Conservation (phyloP, 2,329 filamentous ascomycete genomes). For the Ascochyta pisi region DNA sequence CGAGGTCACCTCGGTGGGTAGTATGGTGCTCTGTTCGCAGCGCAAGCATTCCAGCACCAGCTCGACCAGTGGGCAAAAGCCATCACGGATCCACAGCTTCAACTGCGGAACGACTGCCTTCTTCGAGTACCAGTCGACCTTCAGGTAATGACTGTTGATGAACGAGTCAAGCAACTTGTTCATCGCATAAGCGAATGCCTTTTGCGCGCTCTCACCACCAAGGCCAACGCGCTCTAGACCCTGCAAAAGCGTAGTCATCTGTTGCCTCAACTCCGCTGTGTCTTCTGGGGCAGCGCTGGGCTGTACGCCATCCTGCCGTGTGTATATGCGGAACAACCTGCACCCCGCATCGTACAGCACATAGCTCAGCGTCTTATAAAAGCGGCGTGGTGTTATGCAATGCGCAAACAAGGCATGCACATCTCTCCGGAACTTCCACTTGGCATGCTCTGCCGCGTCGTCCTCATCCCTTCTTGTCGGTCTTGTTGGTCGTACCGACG, state of each 20-base stretch:
- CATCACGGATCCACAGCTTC: constrained; percentile 71
- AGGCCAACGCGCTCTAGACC: constrained; percentile 70
- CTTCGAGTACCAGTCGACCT: constrained; percentile 64
- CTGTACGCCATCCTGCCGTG: constrained; percentile 35
- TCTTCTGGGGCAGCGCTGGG: constrained; percentile 25
- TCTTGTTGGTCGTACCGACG: constrained; percentile 45
- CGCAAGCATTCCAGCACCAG: constrained; percentile 61
- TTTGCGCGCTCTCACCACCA: constrained; percentile 72
- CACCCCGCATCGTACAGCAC: constrained; percentile 63
- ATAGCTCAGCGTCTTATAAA: constrained; percentile 62
- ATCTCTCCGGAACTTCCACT: constrained; percentile 64
- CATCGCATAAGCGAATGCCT: constrained; percentile 75
- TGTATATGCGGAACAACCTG: constrained; percentile 52
- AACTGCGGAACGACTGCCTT: constrained; percentile 67
- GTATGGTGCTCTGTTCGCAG: constrained; percentile 36
- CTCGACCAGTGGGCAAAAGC: constrained; percentile 69
- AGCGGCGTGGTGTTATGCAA: constrained; percentile 60
- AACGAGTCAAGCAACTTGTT: constrained; percentile 69
- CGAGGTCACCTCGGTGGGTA: constrained; percentile 61
- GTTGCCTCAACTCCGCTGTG: constrained; percentile 51
- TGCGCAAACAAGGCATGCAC: constrained; percentile 71
- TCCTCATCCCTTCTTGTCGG: constrained; percentile 42
- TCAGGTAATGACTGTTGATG: constrained; percentile 66
- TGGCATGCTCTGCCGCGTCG: constrained; percentile 28
- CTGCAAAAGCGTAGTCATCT: constrained; percentile 64